Evolutionary conservation across 305 asterid species (phyloP).

Genomic region (Striga hermonthica): DNA sequence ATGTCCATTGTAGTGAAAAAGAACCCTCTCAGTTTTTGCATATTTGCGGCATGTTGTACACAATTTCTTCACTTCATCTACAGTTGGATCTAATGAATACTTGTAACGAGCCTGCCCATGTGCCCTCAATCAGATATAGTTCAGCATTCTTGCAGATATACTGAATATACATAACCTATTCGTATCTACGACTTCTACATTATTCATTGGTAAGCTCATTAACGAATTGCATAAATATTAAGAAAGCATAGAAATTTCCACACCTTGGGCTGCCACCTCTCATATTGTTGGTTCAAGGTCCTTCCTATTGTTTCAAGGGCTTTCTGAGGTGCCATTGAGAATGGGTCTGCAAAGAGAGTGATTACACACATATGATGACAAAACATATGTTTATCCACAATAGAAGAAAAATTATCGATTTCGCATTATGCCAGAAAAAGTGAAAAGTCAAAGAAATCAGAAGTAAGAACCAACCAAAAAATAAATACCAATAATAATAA

Average conservation of each 20-base stretch:
- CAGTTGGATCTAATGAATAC: slow-evolving; percentile 84
- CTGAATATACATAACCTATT: slow-evolving; percentile 4
- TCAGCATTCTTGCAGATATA: slow-evolving; percentile 20
- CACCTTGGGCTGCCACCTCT: slow-evolving; percentile 99
- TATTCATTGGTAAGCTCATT: neutral
- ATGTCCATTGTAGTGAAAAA: slow-evolving; percentile 96
- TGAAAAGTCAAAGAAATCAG: neutral
- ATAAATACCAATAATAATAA: neutral
- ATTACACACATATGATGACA: neutral
- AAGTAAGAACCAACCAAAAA: neutral
- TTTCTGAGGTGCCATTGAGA: slow-evolving; percentile 93
- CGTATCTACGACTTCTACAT: neutral
- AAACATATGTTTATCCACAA: no score
- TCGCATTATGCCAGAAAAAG: neutral
- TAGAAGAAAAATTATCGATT: neutral
- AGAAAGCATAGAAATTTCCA: slow-evolving; percentile 26
- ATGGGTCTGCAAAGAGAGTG: slow-evolving; percentile 65
- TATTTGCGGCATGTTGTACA: slow-evolving; percentile 90
- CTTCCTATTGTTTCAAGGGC: slow-evolving; percentile 90
- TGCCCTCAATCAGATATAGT: slow-evolving; percentile 17
- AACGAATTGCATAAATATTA: slow-evolving; percentile 11
- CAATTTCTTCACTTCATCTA: slow-evolving; percentile 89
- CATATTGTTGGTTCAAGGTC: slow-evolving; percentile 88
- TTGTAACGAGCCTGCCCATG: slow-evolving; percentile 85
- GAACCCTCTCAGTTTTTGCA: slow-evolving; percentile 96